phyloP scores from a whole-genome alignment of 176 grass and related monocot genomes.

The Triticum aestivum region IWGSC_CS_RefSeq_v2.1 NC_057805.1:32836125-32836624 shows the following conservation, averaged over 20 bases:
- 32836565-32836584: background rate
- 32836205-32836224: conserved; percentile 28
- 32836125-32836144: background rate
- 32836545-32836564: background rate
- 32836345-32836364: background rate
- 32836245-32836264: background rate
- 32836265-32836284: conserved; percentile 27
- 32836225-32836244: conserved; percentile 1
- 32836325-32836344: conserved; percentile 16
- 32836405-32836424: conserved; percentile 66
- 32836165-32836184: fast-evolving
- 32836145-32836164: background rate
- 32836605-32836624: background rate
- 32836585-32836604: background rate
- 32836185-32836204: background rate
- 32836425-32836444: conserved; percentile 89
- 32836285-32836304: conserved; percentile 68
- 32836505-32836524: conserved; percentile 34
- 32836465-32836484: conserved; percentile 91
- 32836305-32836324: conserved; percentile 64
- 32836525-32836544: background rate
- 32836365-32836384: background rate
- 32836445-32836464: conserved; percentile 86
- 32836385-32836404: background rate
- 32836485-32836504: conserved; percentile 92